Base-by-base conservation (phyloP, 1,284 basidiomycete species). In the Ustilago hordei region DNA sequence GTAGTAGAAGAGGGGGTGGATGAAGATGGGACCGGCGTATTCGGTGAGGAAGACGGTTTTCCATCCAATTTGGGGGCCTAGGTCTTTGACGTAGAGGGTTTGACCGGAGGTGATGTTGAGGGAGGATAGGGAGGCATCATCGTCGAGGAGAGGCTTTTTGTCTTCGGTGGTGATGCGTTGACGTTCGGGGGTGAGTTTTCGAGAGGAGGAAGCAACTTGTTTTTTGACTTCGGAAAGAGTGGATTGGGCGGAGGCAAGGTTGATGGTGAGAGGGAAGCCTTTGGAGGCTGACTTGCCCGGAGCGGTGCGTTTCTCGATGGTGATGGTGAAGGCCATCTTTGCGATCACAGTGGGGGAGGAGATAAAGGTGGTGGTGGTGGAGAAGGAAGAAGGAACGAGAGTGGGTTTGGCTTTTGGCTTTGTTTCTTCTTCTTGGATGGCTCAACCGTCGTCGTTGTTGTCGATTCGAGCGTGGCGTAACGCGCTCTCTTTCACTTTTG, bases 1-100 rank as follows among this genome's bases (percentile, higher is more conserved):
- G 82, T 91, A 88, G 87, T 95, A 96, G 65, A 97, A 88, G 36
- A 95, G 86, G 0, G 96, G 94, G 86, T 98, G 95, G 81, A 99
- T 92, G 81, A 98, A 75, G 61, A 99, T 89, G 0, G 96, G 96
- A 3, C 97, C 97, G 59, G 89, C 80, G 45, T 84, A 84, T 55
- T 86, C 84, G 52, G 81, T 82, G 19, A 86, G 67, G 78, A 86
- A 86, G 48, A 86, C 84, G 35, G 84, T 85, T 52, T 73, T 70
- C 84, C 84, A 86, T 43, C 69, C 80, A 28, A 86, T 75, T 64
- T 86, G 84, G 2, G 84, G 83, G 8, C 84, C 84, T 3, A 86
- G 70, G 53, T 86, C 84, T 57, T 86, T 86, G 56, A 86, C 77
- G 36, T 81, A 79, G 50, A 86, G 64, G 2, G 69, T 73, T 43